Evolutionary conservation across 2,329 filamentous ascomycete genomes (phyloP).

Genomic region (Colletotrichum liaoningense): DNA sequence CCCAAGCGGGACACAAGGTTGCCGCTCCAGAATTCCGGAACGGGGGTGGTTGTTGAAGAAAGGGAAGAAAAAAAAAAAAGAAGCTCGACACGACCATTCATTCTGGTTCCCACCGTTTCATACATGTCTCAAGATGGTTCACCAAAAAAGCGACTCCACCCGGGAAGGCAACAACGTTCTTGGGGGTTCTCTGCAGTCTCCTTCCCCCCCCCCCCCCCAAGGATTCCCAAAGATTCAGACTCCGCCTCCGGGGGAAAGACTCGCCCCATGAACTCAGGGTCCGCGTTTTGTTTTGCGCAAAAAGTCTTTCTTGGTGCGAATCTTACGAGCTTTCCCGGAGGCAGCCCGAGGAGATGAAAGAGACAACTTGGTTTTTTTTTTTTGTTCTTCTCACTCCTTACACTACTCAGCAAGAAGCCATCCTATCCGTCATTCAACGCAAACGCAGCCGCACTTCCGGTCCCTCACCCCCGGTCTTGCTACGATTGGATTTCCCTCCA

Average conservation of each 20-base stretch:
- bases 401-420: neutral
- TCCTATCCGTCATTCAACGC: neutral
- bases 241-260: too few relatives aligned
- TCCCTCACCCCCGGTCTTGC: neutral
- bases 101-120: slow-evolving; percentile 30
- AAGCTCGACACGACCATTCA: slow-evolving; percentile 1
- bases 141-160: neutral
- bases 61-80: neutral
- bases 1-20: slow-evolving; percentile 14
- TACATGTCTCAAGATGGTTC: slow-evolving; percentile 32
- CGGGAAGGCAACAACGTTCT: neutral
- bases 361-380: too few relatives aligned
- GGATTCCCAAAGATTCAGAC: neutral
- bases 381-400: too few relatives aligned
- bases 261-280: neutral
- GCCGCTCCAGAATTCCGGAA: neutral
- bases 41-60: neutral
- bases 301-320: neutral
- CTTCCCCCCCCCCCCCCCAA: too few relatives aligned
- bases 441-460: slow-evolving; percentile 6
- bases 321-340: neutral
- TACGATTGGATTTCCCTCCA: neutral
- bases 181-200: too few relatives aligned
- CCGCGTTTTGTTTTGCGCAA: neutral
- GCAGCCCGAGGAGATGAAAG: neutral